Evolutionary conservation across 1,139 yeast species (phyloP).

Genomic region (Debaryomyces sp.): DNA sequence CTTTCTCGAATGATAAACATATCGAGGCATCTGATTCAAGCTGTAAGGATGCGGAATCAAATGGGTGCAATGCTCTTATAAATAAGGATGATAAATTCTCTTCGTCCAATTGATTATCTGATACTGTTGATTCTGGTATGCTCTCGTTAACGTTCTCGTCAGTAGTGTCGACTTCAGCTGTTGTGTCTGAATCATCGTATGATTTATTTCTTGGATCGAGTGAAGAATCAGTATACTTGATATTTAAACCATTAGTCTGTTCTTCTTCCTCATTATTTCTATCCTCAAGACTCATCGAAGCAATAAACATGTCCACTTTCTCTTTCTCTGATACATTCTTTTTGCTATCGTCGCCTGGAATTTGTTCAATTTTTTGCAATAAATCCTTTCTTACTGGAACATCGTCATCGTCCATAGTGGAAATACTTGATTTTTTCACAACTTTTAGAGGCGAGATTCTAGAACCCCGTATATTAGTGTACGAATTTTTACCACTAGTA

Average conservation of each 20-base stretch:
- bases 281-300: conserved; percentile 8
- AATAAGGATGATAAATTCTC: conserved; percentile 50
- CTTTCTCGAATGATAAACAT: conserved; percentile 79
- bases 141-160: conserved; percentile 7
- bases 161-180: not conserved
- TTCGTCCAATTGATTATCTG: conserved; percentile 22
- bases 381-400: conserved; percentile 39
- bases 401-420: conserved; percentile 19
- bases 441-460: conserved; percentile 24
- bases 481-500: conserved; percentile 10
- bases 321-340: conserved; percentile 16
- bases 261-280: conserved; percentile 10
- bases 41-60: conserved; percentile 70
- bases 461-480: conserved; percentile 21
- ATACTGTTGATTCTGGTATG: conserved; percentile 11
- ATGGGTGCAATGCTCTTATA: conserved; percentile 73
- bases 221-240: conserved; percentile 18
- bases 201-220: conserved; percentile 22
- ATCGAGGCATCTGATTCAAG: conserved; percentile 70
- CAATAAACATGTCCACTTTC: conserved; percentile 20
- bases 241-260: conserved; percentile 22
- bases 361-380: conserved; percentile 21
- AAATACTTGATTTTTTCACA: conserved; percentile 11
- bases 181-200: not conserved
- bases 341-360: conserved; percentile 11